A percentile compares a stretch with the other conserved stretches of the same genome.
Conservation (phyloP, 768 basidiomycete species). For the Hortiboletus flavorubellus region DNA sequence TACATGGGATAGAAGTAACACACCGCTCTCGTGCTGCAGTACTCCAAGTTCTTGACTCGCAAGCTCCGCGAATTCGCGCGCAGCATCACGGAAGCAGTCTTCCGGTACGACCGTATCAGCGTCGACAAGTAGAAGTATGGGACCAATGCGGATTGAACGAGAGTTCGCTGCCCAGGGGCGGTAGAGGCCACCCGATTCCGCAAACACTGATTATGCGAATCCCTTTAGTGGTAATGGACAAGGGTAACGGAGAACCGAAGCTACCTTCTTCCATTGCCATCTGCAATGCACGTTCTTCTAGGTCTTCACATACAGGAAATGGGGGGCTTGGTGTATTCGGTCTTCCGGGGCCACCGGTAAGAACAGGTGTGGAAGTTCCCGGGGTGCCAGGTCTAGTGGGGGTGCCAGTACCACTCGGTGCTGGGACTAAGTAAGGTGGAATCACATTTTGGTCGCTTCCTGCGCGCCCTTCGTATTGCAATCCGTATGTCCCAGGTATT, state of each 20-base stretch:
- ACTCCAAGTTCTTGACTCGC: conserved; percentile 64
- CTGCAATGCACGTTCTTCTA: conserved; percentile 49
- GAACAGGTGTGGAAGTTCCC: conserved; percentile 13
- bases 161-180: conserved; percentile 77
- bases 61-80: conserved; percentile 77
- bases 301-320: conserved; percentile 31
- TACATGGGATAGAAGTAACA: conserved; percentile 32
- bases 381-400: conserved; percentile 27
- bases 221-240: conserved; percentile 37
- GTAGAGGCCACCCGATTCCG: conserved; percentile 55
- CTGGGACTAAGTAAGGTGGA: conserved; percentile 11
- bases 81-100: conserved; percentile 90
- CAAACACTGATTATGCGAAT: conserved; percentile 40
- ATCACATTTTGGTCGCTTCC: conserved; percentile 53
- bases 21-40: conserved; percentile 86
- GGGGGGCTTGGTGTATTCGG: conserved; percentile 8
- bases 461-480: conserved; percentile 62
- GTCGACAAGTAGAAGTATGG: conserved; percentile 79
- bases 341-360: conserved; percentile 2
- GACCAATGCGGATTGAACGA: conserved; percentile 69
- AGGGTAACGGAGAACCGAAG: conserved; percentile 29
- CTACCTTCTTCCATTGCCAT: conserved; percentile 50
- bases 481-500: conserved; percentile 49
- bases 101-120: conserved; percentile 88
- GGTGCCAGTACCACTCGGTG: conserved; percentile 22